Evolutionary conservation across 2,329 filamentous ascomycete genomes (phyloP), one percentile per base, ranked within the genome.

Genomic region (Nakataea oryzae): DNA sequence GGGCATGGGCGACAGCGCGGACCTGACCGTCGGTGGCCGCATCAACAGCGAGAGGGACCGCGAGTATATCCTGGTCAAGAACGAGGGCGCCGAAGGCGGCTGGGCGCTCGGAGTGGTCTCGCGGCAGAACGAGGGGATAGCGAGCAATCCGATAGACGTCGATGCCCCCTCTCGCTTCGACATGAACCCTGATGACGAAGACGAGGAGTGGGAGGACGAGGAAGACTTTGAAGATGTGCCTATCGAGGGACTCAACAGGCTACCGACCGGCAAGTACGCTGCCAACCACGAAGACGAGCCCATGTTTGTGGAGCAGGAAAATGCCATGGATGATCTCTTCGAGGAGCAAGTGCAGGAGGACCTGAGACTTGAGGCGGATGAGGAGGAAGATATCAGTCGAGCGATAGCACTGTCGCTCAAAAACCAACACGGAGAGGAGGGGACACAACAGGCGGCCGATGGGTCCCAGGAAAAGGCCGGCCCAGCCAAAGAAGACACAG

Each of bases 51-150:
- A 99, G 71, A 91, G 87, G 69, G 90, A 91, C 17, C 87, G 91
- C 69, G 95, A 99, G 73, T 99, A 99, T 70, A 93, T 99, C 14
- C 78, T 99, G 4, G 93, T 99, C 54, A 96, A 95, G 75, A 97
- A 97, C 68, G 91, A 96, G 57, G 91, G 92, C 0, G 92, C 91
- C 1, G 93, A 97, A 72, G 95, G 95, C 57, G 95, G 95, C 6
- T 99, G 93, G 92, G 93, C 93, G 0, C 77, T 99, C 7, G 95
- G 95, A 61, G 95, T 99, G 29, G 93, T 99, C 27, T 92, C 88
- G 65, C 91, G 87, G 64, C 88, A 91, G 64, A 96, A 90, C 66
- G 85, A 95, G 60, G 92, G 91, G 3, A 83, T 90, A 65, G 85
- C 86, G 30, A 88, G 93, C 65, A 96, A 92, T 71, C 93, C 95